These are phyloP conservation scores for Phytophthora crassamura DNA, from an alignment of 352 stramenopile species.

Conservation along the genomic window DNA sequence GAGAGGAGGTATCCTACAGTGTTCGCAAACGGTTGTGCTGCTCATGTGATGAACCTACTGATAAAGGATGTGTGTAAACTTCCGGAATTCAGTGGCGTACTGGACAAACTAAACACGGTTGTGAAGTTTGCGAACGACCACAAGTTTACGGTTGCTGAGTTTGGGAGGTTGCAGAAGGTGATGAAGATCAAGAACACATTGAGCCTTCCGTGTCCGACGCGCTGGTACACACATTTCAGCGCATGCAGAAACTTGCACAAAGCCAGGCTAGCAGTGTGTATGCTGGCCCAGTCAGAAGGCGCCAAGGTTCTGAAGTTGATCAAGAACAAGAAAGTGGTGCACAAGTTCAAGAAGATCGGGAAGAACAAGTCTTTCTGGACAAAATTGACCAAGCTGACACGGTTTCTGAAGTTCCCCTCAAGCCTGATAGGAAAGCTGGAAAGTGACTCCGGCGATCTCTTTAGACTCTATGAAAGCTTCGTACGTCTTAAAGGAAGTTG, in stretches of 20 bases:
- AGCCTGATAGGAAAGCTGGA: slow-evolving; percentile 2
- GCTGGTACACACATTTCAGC: no score
- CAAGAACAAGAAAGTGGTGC: background rate
- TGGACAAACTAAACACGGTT: background rate
- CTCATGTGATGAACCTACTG: background rate
- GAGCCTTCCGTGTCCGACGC: no score
- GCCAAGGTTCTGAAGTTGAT: background rate
- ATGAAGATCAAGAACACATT: no score
- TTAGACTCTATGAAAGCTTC: no score
- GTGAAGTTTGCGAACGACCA: slow-evolving; percentile 2
- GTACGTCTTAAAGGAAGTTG: no score
- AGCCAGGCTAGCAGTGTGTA: no score
- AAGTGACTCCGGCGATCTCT: background rate
- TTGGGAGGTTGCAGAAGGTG: no score
- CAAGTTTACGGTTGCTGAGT: background rate
- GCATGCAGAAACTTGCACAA: no score
- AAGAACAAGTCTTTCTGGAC: background rate
- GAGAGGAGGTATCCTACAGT: background rate
- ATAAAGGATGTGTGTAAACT: slow-evolving; percentile 7
- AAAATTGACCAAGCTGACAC: background rate
- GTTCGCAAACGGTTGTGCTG: background rate
- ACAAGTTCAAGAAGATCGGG: background rate
- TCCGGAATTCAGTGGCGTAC: background rate
- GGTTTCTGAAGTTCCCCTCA: background rate
- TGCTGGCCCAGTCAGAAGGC: background rate